A percentile compares a stretch with the other conserved stretches of the same genome.
Evolutionary conservation across 1,284 basidiomycete species (phyloP).

Genomic region (Ustilago vetiveriae): DNA sequence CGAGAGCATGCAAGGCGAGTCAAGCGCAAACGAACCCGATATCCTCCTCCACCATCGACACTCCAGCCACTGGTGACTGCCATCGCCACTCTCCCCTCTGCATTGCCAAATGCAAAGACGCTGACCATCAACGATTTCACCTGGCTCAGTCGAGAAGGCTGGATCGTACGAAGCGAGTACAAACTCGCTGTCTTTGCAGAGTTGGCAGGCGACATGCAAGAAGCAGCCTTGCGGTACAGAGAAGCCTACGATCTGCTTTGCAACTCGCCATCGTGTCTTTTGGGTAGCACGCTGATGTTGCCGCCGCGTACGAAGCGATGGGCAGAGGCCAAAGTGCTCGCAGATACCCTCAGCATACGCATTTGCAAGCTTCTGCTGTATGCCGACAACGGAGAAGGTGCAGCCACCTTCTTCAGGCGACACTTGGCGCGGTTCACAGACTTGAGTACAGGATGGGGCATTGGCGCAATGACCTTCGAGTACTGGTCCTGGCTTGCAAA

Average conservation of each 20-base stretch:
- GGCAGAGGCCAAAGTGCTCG: constrained; percentile 96
- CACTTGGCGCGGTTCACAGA: constrained; percentile 87
- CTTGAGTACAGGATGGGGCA: constrained; percentile 90
- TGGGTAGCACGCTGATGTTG: constrained; percentile 79
- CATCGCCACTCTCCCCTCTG: constrained; percentile 9
- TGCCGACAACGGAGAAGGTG: constrained; percentile 77
- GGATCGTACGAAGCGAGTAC: constrained; percentile 95
- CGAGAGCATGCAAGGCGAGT: constrained; percentile 89
- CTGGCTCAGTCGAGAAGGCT: constrained; percentile 80
- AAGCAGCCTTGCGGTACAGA: constrained; percentile 44
- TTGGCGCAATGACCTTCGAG: constrained; percentile 95
- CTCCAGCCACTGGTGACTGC: constrained; percentile 56
- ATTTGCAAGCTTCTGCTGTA: constrained; percentile 77
- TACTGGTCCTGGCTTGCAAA: constrained; percentile 96
- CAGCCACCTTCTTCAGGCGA: constrained; percentile 79
- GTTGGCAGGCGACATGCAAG: constrained; percentile 87
- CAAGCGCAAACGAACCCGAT: constrained; percentile 82
- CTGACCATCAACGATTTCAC: constrained; percentile 19
- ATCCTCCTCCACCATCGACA: constrained; percentile 68
- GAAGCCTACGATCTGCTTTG: constrained; percentile 39
- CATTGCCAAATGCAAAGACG: not conserved
- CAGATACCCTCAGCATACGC: constrained; percentile 71
- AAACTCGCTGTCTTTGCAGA: constrained; percentile 97
- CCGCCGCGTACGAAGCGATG: constrained; percentile 94
- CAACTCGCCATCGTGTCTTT: constrained; percentile 26